Percentiles rank a stretch among this genome's conserved stretches.
Conservation (phyloP, 768 basidiomycete species). For the Clavaria fumosa region DNA sequence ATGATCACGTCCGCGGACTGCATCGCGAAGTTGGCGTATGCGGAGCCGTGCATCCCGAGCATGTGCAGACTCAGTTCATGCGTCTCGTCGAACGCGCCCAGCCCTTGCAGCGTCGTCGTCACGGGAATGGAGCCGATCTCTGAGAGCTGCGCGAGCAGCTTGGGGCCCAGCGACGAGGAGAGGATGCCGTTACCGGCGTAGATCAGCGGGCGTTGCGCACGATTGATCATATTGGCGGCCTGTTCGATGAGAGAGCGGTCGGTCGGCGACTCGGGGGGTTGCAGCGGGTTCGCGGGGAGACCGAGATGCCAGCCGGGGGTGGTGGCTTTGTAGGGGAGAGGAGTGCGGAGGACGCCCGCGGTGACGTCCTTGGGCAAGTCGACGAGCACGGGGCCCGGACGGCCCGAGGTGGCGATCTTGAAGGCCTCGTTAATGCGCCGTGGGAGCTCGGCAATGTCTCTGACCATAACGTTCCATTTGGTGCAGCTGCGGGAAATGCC, state of each 20-base stretch:
- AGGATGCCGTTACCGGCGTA: constrained; percentile 91
- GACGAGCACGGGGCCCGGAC: constrained; percentile 95
- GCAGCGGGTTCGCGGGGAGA: constrained; percentile 61
- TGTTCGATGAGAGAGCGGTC: constrained; percentile 58
- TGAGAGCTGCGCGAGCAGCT: constrained; percentile 61
- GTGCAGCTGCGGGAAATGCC: constrained; percentile 96
- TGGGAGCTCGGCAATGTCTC: constrained; percentile 89
- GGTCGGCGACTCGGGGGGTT: constrained; percentile 35
- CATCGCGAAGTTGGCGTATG: constrained; percentile 96
- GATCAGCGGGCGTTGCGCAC: constrained; percentile 78
- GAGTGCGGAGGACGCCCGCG: constrained; percentile 72
- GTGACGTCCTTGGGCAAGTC: constrained; percentile 99
- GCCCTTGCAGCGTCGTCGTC: constrained; percentile 89
- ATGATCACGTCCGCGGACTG: constrained; percentile 97
- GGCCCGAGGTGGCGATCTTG: constrained; percentile 94
- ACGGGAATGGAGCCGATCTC: constrained; percentile 90
- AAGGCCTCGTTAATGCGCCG: constrained; percentile 97
- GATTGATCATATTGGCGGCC: constrained; percentile 85
- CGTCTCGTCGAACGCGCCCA: constrained; percentile 90
- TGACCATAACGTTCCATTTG: constrained; percentile 99
- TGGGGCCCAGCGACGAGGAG: constrained; percentile 65
- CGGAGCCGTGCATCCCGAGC: constrained; percentile 98
- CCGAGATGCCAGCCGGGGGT: constrained; percentile 65
- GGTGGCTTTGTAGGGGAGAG: constrained; percentile 75
- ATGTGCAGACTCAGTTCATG: constrained; percentile 82